Evolutionary conservation across 2,329 filamentous ascomycete species (phyloP), one percentile per base, ranked within the genome.

Genomic region (Apiospora sp.): DNA sequence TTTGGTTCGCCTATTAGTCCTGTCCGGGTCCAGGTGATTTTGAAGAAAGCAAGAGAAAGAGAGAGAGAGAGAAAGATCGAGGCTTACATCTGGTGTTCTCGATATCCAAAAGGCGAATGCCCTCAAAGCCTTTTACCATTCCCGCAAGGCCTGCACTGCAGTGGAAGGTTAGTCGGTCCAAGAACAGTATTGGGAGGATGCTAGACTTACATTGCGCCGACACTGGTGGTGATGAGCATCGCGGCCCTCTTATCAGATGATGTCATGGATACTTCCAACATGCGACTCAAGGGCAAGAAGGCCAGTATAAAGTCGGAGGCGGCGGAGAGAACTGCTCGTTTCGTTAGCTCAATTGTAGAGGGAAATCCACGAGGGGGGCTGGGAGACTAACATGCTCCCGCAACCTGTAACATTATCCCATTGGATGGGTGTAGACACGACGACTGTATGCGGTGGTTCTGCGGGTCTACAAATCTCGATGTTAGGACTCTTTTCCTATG

Each of bases 231-330:
- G 16, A 80, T 72, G 0, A 41, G 3, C 2, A 78, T 79, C 8
- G 84, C 80, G 6, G 80, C 78, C 37, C 81, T 75, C 71, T 84
- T 84, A 41, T 83, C 82, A 51, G 79, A 80, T 43, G 76, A 78
- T 30, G 76, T 79, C 77, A 84, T 83, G 16, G 82, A 78, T 4
- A 84, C 72, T 16, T 80, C 76, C 75, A 78, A 78, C 24, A 83
- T 78, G 70, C 83, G 80, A 12, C 78, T 74, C 83, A 82, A 84
- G 1, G 83, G 83, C 34, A 84, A 74, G 2, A 79, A 69, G 0
- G 83, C 81, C 1, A 84, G 77, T 27, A 82, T 76, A 22, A 84
- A 80, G 48, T 85, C 83, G 67, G 81, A 75, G 16, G 76, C 43
- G 0, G 76, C 79, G 10, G 79, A 81, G 43, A 68, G 43, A 3